Evolutionary conservation across 108 stramenopile genomes (phyloP), one percentile per base, ranked within the genome.

Genomic region (Craspedostauros australis): DNA sequence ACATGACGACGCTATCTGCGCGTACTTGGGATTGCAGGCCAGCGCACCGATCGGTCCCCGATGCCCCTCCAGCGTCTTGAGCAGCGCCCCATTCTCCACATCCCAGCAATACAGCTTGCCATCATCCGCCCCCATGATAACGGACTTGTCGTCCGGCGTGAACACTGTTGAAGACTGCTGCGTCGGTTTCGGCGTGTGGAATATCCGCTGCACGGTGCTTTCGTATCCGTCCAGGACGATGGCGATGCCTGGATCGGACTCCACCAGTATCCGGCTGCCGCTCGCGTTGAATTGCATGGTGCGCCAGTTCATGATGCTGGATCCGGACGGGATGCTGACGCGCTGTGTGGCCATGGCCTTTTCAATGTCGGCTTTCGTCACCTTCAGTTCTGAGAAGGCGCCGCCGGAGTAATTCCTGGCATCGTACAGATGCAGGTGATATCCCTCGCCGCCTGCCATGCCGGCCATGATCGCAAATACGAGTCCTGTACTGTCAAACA

Each of bases 401-500:
- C 88, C 88, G 21, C 69, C 77, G 20, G 54, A 50, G 39, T 76
- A 80, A 54, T 91, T 87, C 28, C 90, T 50, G 11, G 83, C 83
- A 54, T 91, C 90, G 47, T 81, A 91, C 33, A 91, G 59, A 65
- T 91, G 81, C 27, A 91, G 68, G 28, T 79, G 62, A 57, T 80
- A 60, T 25, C 78, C 72, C 39, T 78, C 62, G 19, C 53, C 71
- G 25, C 68, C 60, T 14, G 64, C 42, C 47, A 61, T 61, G 16
- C 36, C 47, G 5, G 80, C 89, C 5, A 74, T 55, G 12, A 88
- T 64, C 4, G 80, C 81, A 72, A 88, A 91, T 0, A 91, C 90
- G 38, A 91, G 74, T 5, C 90, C 90, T 9, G 90, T 84, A 15
- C 68, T 56, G 69, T 91, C 90, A 65, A 86, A 91, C 11, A 61